Evolutionary conservation across 2,329 filamentous ascomycete species (phyloP).

Genomic region (Didymella exigua): DNA sequence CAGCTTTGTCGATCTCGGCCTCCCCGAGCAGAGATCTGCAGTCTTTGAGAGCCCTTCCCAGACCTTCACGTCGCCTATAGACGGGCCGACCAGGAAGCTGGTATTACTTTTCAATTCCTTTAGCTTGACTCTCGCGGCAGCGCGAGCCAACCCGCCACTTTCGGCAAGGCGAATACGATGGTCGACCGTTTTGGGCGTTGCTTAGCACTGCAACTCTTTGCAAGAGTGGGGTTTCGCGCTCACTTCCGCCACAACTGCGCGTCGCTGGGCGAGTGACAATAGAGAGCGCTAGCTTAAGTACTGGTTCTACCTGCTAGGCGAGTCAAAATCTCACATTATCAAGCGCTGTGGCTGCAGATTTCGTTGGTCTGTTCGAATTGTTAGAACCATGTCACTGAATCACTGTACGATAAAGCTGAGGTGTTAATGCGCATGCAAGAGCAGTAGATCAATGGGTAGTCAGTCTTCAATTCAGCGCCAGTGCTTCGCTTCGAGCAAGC

Average conservation of each 20-base stretch:
- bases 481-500: background rate
- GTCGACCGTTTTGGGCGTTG: constrained; percentile 13
- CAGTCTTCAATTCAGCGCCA: background rate
- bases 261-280: background rate
- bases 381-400: background rate
- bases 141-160: constrained; percentile 12
- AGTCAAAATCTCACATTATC: background rate
- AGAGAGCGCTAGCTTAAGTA: background rate
- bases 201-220: background rate
- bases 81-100: background rate
- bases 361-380: background rate
- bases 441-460: background rate
- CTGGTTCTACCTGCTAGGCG: constrained; percentile 1
- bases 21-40: constrained; percentile 12
- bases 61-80: background rate
- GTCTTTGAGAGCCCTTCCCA: background rate
- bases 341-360: constrained; percentile 7
- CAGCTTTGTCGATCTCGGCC: constrained; percentile 9
- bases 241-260: background rate
- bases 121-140: constrained; percentile 3
- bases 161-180: constrained; percentile 3
- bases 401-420: background rate
- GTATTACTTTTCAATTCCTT: background rate
- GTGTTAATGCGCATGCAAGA: background rate
- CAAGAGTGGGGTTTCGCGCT: background rate